phyloP scores from a whole-genome alignment of 23 red algal species.

The Gracilaria vermiculophylla region DNA sequence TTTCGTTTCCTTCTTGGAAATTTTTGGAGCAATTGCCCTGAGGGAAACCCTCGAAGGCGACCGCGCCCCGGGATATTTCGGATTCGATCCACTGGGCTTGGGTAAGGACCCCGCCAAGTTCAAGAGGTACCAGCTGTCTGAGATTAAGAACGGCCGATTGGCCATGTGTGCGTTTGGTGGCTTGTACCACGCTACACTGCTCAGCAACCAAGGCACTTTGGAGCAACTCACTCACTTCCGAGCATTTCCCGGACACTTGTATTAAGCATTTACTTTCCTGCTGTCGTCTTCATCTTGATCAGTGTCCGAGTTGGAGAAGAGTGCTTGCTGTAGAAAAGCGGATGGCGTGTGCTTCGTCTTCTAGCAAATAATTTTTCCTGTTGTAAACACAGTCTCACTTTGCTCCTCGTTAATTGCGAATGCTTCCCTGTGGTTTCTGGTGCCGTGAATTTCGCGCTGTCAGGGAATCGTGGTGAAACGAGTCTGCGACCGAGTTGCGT shows the following conservation, averaged over 20 bases:
- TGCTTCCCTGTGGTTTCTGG: too few species aligned
- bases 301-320: neutral
- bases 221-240: conserved; percentile 58
- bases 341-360: neutral
- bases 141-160: conserved; percentile 98
- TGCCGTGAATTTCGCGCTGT: too few species aligned
- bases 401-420: neutral
- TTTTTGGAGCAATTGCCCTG: conserved; percentile 76
- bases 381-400: neutral
- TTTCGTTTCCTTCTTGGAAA: conserved; percentile 73
- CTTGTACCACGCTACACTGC: conserved; percentile 65
- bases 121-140: conserved; percentile 72
- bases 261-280: conserved; percentile 1
- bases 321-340: neutral
- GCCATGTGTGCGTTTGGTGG: conserved; percentile 96
- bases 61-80: conserved; percentile 71
- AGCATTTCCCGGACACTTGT: conserved; percentile 7
- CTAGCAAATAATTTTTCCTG: conserved; percentile 14
- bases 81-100: conserved; percentile 84
- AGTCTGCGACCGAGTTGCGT: too few species aligned
- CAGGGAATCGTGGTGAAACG: too few species aligned
- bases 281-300: neutral
- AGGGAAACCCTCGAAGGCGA: conserved; percentile 69
- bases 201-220: conserved; percentile 35
- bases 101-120: conserved; percentile 73